Conservation (phyloP, 2,329 filamentous ascomycete genomes). For the Arthroderma uncinatum region DNA sequence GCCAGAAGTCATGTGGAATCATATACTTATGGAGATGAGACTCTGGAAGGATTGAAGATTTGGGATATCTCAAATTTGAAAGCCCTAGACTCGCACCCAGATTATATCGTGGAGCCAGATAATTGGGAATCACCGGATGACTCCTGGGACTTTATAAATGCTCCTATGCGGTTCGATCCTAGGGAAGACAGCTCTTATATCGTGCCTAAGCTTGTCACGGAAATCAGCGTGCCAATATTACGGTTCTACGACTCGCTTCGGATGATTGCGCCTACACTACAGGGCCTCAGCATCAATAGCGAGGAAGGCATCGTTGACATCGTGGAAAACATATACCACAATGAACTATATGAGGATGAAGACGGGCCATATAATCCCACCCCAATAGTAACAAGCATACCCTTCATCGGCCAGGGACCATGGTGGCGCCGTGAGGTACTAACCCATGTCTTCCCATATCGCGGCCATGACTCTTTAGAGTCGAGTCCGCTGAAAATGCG, state of each 20-base stretch:
- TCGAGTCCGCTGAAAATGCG: no score
- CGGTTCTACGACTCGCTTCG: neutral
- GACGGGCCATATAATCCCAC: no score
- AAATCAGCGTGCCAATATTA: neutral
- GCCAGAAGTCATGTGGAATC: neutral
- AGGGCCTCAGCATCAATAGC: neutral
- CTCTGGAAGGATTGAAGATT: no score
- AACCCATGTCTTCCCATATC: constrained; percentile 33
- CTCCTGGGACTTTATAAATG: no score
- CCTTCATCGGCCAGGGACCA: constrained; percentile 42
- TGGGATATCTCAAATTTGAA: no score
- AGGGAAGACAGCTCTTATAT: neutral
- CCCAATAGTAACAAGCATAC: constrained; percentile 38
- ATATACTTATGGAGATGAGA: neutral
- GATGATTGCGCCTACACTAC: neutral
- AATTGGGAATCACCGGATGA: no score
- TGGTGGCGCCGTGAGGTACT: constrained; percentile 36
- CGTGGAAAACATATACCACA: neutral
- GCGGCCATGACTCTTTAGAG: constrained; percentile 28
- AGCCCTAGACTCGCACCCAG: no score
- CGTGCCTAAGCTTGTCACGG: neutral
- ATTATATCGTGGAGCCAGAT: no score
- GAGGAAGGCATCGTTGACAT: neutral
- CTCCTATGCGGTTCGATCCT: neutral
- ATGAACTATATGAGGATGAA: no score